Percentiles rank a stretch among this genome's conserved stretches.
phyloP scores from a whole-genome alignment of 1,284 basidiomycete species.

The Microbotryum violaceum region DNA sequence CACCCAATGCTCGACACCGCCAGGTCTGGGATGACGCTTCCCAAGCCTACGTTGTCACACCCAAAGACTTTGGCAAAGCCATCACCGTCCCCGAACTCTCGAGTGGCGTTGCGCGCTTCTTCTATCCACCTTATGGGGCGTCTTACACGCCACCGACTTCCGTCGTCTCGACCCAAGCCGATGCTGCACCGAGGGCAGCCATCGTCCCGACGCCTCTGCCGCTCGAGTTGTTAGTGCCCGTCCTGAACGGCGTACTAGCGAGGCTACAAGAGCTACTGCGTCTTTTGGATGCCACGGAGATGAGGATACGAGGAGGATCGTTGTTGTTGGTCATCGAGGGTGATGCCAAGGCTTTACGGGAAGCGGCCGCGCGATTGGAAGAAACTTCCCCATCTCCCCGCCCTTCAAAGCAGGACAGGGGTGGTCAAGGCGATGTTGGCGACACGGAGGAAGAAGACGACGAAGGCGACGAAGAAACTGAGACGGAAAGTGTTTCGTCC shows the following conservation, averaged over 20 bases:
- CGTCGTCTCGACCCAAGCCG: conserved; percentile 14
- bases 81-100: conserved; percentile 61
- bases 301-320: conserved; percentile 74
- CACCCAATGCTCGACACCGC: not conserved
- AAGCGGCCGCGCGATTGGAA: conserved; percentile 45
- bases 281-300: conserved; percentile 53
- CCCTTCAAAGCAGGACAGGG: conserved; percentile 19
- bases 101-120: conserved; percentile 67
- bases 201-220: conserved; percentile 49
- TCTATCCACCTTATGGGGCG: conserved; percentile 49
- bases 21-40: conserved; percentile 66
- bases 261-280: conserved; percentile 54
- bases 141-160: conserved; percentile 17
- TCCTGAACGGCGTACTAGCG: conserved; percentile 54
- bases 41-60: conserved; percentile 52
- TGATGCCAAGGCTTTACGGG: conserved; percentile 48
- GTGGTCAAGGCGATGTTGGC: conserved; percentile 21
- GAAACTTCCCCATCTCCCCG: not conserved
- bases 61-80: conserved; percentile 73
- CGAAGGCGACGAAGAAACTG: conserved; percentile 42
- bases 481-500: conserved; percentile 28
- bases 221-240: conserved; percentile 50
- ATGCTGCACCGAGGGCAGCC: conserved; percentile 7
- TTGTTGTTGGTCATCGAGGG: conserved; percentile 80
- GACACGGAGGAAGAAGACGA: conserved; percentile 34